Percentiles rank a stretch among this genome's conserved stretches.
phyloP scores from a whole-genome alignment of 164 flowering plant genomes.

The Dillenia turbinata region DNA sequence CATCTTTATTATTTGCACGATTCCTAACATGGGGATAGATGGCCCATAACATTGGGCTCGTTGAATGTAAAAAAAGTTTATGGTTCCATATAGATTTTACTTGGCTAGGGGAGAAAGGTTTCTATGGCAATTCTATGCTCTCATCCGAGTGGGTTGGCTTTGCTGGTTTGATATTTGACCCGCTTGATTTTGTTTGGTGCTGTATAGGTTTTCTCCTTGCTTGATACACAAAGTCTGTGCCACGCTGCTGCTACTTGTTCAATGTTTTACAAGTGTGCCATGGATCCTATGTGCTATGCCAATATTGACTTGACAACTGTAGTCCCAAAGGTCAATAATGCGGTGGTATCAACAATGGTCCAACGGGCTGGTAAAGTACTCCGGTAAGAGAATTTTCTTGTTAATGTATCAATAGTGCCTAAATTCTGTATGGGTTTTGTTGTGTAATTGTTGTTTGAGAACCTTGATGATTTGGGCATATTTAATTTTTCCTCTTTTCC shows the following conservation, averaged over 20 bases:
- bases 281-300: slow-evolving; percentile 76
- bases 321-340: slow-evolving; percentile 74
- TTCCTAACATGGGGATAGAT: too few species aligned
- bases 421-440: too few species aligned
- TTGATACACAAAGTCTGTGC: slow-evolving; percentile 81
- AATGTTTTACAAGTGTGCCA: slow-evolving; percentile 84
- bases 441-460: too few species aligned
- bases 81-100: too few species aligned
- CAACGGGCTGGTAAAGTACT: slow-evolving; percentile 79
- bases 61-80: too few species aligned
- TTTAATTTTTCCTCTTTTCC: too few species aligned
- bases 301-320: slow-evolving; percentile 69
- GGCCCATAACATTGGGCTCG: too few species aligned
- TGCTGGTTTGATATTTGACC: background rate
- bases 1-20: too few species aligned
- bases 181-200: slow-evolving; percentile 5
- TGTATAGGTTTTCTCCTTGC: slow-evolving; percentile 79
- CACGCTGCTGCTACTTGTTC: slow-evolving; percentile 73
- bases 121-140: too few species aligned
- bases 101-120: too few species aligned
- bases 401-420: too few species aligned
- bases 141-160: background rate
- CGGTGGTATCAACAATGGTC: slow-evolving; percentile 74
- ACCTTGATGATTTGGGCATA: too few species aligned
- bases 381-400: slow-evolving; percentile 40